Evolutionary conservation across 2,329 filamentous ascomycete genomes (phyloP), one percentile per base, ranked within the genome.

Genomic region (Fusarium gaditjirri): DNA sequence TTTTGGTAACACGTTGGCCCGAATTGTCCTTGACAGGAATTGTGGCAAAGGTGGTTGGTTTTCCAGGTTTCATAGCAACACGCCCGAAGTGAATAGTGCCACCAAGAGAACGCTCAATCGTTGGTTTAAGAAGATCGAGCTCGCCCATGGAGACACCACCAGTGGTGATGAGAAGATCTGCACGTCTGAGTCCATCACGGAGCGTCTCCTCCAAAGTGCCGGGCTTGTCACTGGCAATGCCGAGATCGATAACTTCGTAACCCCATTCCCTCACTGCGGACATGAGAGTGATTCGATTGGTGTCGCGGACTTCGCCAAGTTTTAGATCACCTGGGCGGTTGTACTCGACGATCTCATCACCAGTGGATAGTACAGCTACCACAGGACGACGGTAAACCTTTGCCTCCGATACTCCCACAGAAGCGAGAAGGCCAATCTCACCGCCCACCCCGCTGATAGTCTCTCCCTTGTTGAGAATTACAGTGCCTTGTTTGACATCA

Each of bases 81-180:
- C 96, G 92, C 29, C 96, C 96, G 76, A 99, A 99, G 81, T 98
- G 96, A 73, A 99, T 97, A 0, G 92, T 96, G 12, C 96, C 96
- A 62, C 94, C 94, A 2, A 99, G 88, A 3, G 91, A 87, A 44
- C 95, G 92, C 84, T 98, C 96, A 76, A 99, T 93, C 1, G 95
- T 98, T 1, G 96, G 95, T 80, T 99, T 99, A 25, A 99, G 89
- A 12, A 99, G 91, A 81, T 99, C 96, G 5, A 98, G 90, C 83
- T 99, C 96, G 62, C 96, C 96, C 96, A 99, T 99, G 14, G 94
- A 97, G 25, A 98, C 96, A 52, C 96, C 96, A 27, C 96, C 96
- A 0, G 93, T 95, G 21, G 96, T 98, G 77, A 99, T 90, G 64
- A 99, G 88, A 17, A 98, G 84, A 78, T 98, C 95, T 31, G 91